Base-by-base conservation (phyloP, 2,329 filamentous ascomycete genomes). In the Alternaria brassicae region DNA sequence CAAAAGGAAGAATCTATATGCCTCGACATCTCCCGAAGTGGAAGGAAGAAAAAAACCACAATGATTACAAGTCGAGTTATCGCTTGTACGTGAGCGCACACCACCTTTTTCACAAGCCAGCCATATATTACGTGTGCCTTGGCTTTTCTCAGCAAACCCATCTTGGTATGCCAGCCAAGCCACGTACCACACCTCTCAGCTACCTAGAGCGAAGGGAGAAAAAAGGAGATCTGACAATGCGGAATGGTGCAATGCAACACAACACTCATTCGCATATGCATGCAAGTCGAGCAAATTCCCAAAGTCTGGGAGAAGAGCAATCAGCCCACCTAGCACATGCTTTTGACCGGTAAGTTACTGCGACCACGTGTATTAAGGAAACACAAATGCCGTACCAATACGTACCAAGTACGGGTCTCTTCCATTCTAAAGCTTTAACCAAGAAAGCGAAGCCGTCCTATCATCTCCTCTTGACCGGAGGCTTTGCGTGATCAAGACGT, bases 401-500 rank as follows among this genome's bases (percentile, higher is more conserved):
- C 4, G 36, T 21, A 39, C 4, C 19, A 21, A 17, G 6, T 39
- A 21, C 36, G 36, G 36, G 3, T 39, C 36, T 39, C 36, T 39
- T 12, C 21, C 3, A 19, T 21, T 6, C 17, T 19, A 10, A 39
- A 21, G 10, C 12, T 25, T 23, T 12, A 32, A 48, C 17, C 28
- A 48, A 48, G 30, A 36, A 48, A 17, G 44, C 30, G 30, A 48
- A 48, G 44, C 28, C 28, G 44, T 25, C 28, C 1, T 36, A 30
- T 10, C 30, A 40, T 34, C 7, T 32, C 21, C 6, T 10, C 32
- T 48, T n/a, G 21, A 23, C 19, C 44, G 28, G 12, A 48, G 44
- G 9, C 44, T 48, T 48, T 48, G 44, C 30, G 44, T 36, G 28
- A 48, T 48, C 45, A 41, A 15, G 32, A 54, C 27, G 13, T 36